Base-by-base conservation (phyloP, 768 basidiomycete genomes). In the Tephrocybe rancida region DNA sequence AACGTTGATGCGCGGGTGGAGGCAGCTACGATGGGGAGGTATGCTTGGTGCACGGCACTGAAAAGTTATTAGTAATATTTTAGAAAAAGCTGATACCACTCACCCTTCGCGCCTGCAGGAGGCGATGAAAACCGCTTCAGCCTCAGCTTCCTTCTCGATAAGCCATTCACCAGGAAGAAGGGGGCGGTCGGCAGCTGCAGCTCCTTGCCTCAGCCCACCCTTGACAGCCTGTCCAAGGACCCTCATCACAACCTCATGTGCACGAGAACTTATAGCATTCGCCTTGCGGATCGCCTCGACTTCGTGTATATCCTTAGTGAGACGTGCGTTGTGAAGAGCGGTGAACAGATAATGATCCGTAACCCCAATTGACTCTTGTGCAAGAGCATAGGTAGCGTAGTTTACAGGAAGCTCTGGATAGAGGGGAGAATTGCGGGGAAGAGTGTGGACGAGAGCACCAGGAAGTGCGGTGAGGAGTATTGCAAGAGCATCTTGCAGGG, bases 221-320 rank as follows among this genome's bases (percentile, higher is more conserved):
- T 82, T 81, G 18, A 88, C 88, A 3, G 86, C 86, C 44, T 77
- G 71, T 2, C 95, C 95, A 13, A 97, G 79, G 8, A 96, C 86
- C 7, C 91, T 79, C 96, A 98, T 98, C 45, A 98, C 84, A 6
- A 85, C 81, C 69, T 95, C 92, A 59, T 98, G 96, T 4, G 96
- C 96, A 2, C 86, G 78, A 0, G 90, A 92, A 61, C 90, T 92
- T 60, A 98, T 93, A 49, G 81, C 79, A 64, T 92, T 94, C 0
- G 96, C 96, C 48, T 81, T 81, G 50, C 78, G 76, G 65, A 98
- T 95, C 48, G 81, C 71, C 8, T 75, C 76, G 47, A 98, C 83
- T 70, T 98, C 96, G 39, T 77, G 66, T 4, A 72, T 65, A 29
- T 87, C 86, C 72, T 98, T 98, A 55, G 79, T 85, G 32, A 98